A percentile compares a stretch with the other conserved stretches of the same genome.
Evolutionary conservation across 2,329 filamentous ascomycete species (phyloP).

Genomic region (Alternaria dauci): DNA sequence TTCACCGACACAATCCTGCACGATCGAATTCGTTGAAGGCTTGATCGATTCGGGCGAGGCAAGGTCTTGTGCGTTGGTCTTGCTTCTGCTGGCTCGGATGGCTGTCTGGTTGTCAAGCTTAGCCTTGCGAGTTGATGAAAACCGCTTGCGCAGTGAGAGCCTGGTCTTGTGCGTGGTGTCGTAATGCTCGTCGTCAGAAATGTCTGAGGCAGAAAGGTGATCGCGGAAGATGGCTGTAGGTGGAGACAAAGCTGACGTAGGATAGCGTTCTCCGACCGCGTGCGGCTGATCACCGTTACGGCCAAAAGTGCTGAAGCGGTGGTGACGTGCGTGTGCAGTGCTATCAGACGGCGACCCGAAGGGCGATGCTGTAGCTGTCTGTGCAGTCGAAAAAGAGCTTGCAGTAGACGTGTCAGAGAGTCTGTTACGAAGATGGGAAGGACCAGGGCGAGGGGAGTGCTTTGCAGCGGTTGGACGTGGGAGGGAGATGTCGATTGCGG

Average conservation of each 20-base stretch:
- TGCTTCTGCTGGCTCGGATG: constrained; percentile 22
- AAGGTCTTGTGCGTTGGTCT: constrained; percentile 23
- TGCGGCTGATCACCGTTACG: constrained; percentile 40
- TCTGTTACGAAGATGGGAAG: constrained; percentile 42
- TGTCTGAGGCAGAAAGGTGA: constrained; percentile 35
- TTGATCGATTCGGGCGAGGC: constrained; percentile 22
- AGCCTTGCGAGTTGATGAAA: constrained; percentile 30
- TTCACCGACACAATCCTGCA: constrained; percentile 34
- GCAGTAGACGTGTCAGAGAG: constrained; percentile 36
- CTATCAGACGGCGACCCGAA: constrained; percentile 21
- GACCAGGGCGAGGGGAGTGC: constrained; percentile 40
- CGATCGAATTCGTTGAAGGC: constrained; percentile 18
- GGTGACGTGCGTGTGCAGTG: constrained; percentile 25
- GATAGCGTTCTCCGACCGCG: constrained; percentile 59
- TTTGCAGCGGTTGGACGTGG: constrained; percentile 42
- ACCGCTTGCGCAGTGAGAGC: constrained; percentile 34
- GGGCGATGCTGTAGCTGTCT: constrained; percentile 25
- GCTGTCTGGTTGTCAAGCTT: constrained; percentile 14
- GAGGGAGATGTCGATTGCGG: constrained; percentile 53
- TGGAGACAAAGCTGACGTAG: constrained; percentile 56
- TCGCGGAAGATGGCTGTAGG: constrained; percentile 46
- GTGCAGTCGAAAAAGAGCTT: constrained; percentile 29
- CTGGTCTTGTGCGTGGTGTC: constrained; percentile 32
- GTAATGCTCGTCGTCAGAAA: constrained; percentile 40
- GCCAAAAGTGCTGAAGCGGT: constrained; percentile 34